Conservation (phyloP, 2,329 filamentous ascomycete genomes). For the Trichoderma harzianum region DNA sequence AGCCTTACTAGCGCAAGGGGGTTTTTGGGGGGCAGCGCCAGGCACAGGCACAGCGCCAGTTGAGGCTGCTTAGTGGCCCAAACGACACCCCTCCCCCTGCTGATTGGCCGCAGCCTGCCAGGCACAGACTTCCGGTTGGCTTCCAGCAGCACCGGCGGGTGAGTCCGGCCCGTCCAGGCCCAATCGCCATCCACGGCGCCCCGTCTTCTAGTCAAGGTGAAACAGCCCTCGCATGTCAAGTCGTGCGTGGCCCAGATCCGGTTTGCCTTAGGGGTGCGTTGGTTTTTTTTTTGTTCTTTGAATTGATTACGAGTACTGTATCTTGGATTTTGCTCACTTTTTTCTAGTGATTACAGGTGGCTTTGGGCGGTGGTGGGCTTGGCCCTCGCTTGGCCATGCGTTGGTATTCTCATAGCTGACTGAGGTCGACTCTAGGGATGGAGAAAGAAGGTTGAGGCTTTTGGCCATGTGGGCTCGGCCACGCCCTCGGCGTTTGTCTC, state of each 20-base stretch:
- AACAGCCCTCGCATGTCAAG: constrained; percentile 15
- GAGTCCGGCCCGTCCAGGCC: constrained; percentile 3
- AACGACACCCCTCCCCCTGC: background rate
- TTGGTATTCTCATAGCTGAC: background rate
- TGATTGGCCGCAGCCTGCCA: constrained; percentile 19
- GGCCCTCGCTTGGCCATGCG: background rate
- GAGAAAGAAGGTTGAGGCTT: background rate
- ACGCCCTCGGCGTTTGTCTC: background rate
- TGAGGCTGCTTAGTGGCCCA: background rate
- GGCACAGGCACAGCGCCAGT: constrained; percentile 10
- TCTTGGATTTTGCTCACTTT: no score
- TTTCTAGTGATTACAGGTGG: background rate
- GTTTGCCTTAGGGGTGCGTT: background rate
- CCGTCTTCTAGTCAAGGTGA: constrained; percentile 14
- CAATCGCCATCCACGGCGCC: constrained; percentile 11
- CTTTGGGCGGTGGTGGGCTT: background rate
- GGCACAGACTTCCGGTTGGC: constrained; percentile 23
- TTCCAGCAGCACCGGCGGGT: background rate
- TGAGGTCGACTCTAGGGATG: background rate
- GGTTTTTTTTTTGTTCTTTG: background rate
- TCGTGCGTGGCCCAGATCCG: background rate
- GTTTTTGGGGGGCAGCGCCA: background rate
- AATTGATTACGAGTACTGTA: background rate
- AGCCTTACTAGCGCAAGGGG: constrained; percentile 10
- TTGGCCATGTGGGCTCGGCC: background rate